Conservation (phyloP, 306 rosid genomes). For the Abrus precatorius region DNA sequence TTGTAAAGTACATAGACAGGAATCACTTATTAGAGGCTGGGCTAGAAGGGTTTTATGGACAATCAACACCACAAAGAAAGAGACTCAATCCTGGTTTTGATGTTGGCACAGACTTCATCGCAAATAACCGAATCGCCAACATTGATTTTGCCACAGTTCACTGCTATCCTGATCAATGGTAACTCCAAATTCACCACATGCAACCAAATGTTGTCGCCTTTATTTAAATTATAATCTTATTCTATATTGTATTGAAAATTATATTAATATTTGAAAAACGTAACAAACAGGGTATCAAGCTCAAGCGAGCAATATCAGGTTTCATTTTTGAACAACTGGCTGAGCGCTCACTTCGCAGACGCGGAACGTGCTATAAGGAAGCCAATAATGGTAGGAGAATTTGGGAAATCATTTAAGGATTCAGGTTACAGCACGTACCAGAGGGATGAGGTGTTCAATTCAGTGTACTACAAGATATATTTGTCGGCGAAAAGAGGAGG, state of each 20-base stretch:
- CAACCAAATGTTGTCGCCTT: no score
- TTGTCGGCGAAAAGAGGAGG: constrained; percentile 81
- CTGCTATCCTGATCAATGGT: constrained; percentile 97
- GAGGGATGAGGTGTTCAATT: constrained; percentile 72
- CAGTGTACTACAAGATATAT: constrained; percentile 79
- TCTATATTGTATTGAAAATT: no score
- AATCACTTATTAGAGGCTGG: constrained; percentile 92
- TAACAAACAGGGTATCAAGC: constrained; percentile 64
- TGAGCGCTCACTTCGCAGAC: constrained; percentile 71
- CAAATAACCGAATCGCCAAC: constrained; percentile 68
- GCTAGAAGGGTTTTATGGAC: constrained; percentile 91
- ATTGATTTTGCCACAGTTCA: constrained; percentile 92
- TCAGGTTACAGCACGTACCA: constrained; percentile 64
- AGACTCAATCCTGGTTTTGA: constrained; percentile 70
- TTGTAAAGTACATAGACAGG: constrained; percentile 87
- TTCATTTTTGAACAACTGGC: constrained; percentile 84
- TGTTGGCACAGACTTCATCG: constrained; percentile 85
- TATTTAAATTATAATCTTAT: no score
- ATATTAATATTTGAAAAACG: not conserved
- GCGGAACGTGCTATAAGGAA: constrained; percentile 70
- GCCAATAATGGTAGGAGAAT: constrained; percentile 76
- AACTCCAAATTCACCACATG: not conserved
- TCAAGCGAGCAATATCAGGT: constrained; percentile 68
- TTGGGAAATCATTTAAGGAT: constrained; percentile 80
- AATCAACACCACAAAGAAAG: constrained; percentile 76